A percentile compares a stretch with the other conserved stretches of the same genome.
Conservation (phyloP, 2,329 filamentous ascomycete genomes). For the Beauveria pseudobassiana region DNA sequence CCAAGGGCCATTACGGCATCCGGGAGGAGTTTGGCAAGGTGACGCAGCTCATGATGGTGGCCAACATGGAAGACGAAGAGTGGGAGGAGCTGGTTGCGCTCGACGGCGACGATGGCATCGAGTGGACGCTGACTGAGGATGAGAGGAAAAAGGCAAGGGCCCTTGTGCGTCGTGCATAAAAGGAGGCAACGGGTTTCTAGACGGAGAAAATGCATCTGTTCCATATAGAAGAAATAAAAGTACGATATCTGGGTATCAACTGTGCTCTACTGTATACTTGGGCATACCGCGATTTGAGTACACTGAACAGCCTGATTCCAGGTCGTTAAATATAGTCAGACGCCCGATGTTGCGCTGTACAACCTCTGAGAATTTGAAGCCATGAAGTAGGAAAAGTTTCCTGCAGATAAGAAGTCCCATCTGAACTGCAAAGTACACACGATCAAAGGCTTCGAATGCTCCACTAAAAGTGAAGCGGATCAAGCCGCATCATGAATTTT, state of each 20-base stretch:
- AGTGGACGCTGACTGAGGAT: constrained; percentile 64
- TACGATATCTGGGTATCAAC: not conserved
- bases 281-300: too few species aligned
- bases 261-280: too few species aligned
- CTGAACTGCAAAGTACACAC: not conserved
- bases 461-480: constrained; percentile 10
- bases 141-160: constrained; percentile 66
- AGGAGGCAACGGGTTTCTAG: not conserved
- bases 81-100: constrained; percentile 66
- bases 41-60: constrained; percentile 73
- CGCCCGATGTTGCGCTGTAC: too few species aligned
- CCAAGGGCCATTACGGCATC: constrained; percentile 66
- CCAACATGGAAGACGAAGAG: constrained; percentile 94
- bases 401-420: not conserved
- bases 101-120: constrained; percentile 55
- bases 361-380: too few species aligned
- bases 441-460: not conserved
- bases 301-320: too few species aligned
- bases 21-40: constrained; percentile 71
- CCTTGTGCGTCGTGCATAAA: constrained; percentile 40
- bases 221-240: not conserved
- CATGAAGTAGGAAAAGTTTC: too few species aligned
- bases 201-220: not conserved
- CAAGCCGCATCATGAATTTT: constrained; percentile 7
- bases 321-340: too few species aligned